Percentiles rank a stretch among this genome's conserved stretches.
These are phyloP conservation scores for Pyricularia sp. DNA, from an alignment of 2,329 filamentous ascomycete genomes.

Conservation along the genomic window DNA sequence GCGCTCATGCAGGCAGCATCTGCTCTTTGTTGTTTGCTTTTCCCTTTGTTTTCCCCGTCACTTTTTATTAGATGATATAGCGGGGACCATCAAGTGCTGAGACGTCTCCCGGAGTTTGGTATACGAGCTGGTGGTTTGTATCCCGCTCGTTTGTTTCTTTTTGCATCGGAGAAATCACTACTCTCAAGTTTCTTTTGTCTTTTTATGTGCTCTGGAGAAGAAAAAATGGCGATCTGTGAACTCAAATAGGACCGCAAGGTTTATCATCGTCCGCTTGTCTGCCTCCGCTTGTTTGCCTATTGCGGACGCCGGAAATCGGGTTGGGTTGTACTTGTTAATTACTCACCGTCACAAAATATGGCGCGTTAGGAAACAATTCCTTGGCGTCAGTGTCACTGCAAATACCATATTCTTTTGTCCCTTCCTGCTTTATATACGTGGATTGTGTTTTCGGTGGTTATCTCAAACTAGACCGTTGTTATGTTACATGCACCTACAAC, in stretches of 20 bases:
- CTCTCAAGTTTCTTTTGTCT: background rate
- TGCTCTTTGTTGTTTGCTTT: background rate
- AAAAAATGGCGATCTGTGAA: background rate
- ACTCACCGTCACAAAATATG: background rate
- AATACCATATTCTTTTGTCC: background rate
- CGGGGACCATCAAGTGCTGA: conserved; percentile 45
- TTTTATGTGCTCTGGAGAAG: too few relatives aligned
- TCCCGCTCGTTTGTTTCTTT: conserved; percentile 2
- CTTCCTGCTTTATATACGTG: background rate
- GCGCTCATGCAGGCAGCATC: background rate
- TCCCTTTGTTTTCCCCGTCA: conserved; percentile 1
- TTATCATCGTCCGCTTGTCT: background rate
- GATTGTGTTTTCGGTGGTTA: background rate
- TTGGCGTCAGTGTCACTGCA: background rate
- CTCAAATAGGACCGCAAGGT: background rate
- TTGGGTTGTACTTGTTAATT: background rate
- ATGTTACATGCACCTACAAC: background rate
- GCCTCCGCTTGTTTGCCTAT: background rate
- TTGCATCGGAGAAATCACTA: background rate
- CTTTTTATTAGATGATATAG: conserved; percentile 11
- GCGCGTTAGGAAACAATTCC: background rate
- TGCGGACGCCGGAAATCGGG: background rate
- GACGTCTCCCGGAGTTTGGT: conserved; percentile 28
- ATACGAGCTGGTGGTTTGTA: background rate
- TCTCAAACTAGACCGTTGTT: background rate